Percentiles rank a stretch among this genome's conserved stretches.
These are phyloP conservation scores for Hylodesmum podocarpum DNA, from an alignment of 306 rosid species.

Conservation along the genomic window DNA sequence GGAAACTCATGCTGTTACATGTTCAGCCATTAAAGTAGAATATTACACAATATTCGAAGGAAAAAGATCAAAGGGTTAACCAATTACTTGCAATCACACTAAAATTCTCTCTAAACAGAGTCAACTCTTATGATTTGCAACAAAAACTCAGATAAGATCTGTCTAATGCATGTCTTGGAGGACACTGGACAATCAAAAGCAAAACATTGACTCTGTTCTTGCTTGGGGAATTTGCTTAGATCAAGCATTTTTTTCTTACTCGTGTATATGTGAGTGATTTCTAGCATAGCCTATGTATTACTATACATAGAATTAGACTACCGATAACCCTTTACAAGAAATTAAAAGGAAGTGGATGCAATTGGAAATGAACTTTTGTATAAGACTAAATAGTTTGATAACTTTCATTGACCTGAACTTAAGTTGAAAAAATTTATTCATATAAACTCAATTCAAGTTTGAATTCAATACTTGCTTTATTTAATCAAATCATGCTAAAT, in stretches of 20 bases:
- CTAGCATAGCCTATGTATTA: not conserved
- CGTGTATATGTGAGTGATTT: not conserved
- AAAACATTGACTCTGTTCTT: constrained; percentile 17
- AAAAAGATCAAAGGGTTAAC: not conserved
- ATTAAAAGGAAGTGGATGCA: not conserved
- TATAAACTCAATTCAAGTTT: not conserved
- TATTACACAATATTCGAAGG: not conserved
- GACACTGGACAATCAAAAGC: constrained; percentile 17
- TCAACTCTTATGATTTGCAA: constrained; percentile 11
- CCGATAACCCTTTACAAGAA: not conserved
- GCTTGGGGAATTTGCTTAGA: not conserved
- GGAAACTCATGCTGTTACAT: not conserved
- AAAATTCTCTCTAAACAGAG: constrained; percentile 6
- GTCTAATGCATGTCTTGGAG: constrained; percentile 16
- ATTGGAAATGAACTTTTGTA: not conserved
- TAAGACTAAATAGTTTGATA: not conserved
- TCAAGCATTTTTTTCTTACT: not conserved
- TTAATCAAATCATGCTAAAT: not conserved
- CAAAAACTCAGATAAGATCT: constrained; percentile 24
- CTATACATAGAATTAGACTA: not conserved
- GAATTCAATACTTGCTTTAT: not conserved
- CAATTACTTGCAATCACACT: constrained; percentile 7
- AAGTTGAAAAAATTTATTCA: not conserved
- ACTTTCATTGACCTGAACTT: not conserved
- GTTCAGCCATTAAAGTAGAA: not conserved